Base-by-base conservation (phyloP, 2,329 filamentous ascomycete species). In the Leptographium galeiforme region DNA sequence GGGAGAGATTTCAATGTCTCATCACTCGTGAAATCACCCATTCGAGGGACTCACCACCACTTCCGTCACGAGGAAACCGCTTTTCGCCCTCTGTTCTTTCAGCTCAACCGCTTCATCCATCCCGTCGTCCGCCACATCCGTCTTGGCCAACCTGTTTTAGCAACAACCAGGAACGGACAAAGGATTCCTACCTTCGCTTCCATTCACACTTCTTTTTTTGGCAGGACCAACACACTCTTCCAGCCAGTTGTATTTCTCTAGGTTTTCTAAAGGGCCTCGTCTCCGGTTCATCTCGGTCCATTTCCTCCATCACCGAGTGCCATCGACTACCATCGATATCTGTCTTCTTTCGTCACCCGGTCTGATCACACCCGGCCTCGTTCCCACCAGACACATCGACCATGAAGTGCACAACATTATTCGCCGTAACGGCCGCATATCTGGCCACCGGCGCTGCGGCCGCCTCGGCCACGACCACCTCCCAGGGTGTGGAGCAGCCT, bases 401-500 rank as follows among this genome's bases (percentile, higher is more conserved):
- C 16, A 60, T 60, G 59, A 58, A 55, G 51, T 51, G 47, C 8
- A 43, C 43, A 10, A 38, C 43, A 58, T 30, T 59, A 57, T 34
- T 60, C n/a, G 48, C 55, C 33, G 6, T 59, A 19, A 39, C 55
- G 50, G 58, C 57, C 19, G 53, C 55, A 51, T 30, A 54, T 18
- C 51, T 57, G 43, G 52, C 54, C 43, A 50, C 55, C 30, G 51
- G 52, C 7, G 53, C 56, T 13, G 53, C 56, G 18, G 53, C 56
- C 6, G 51, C 55, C 1, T 36, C 51, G 36, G n/a, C 57, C 16
- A 44, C 56, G 12, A 41, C 57, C 18, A 54, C 57, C 11, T 48
- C 36, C 12, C 54, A 54, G 53, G 62, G 59, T 11, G 52, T 63
- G n/a, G 68, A 78, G 58, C 59, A 59, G 38, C 68, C 75, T 8